Conservation (phyloP, 108 stramenopile genomes). For the Bacterosira constricta region DNA sequence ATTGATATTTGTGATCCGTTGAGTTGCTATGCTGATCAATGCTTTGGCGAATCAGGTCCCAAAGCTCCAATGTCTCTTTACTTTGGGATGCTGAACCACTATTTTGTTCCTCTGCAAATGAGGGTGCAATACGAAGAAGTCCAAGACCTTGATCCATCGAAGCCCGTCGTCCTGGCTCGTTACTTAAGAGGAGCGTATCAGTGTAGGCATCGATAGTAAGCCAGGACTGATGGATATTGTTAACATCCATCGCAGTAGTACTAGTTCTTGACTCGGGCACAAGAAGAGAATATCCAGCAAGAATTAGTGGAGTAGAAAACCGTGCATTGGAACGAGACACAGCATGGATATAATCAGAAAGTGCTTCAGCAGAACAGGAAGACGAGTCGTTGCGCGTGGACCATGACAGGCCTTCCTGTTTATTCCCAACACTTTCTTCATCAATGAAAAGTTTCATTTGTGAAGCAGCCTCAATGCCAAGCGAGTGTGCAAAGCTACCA, state of each 20-base stretch:
- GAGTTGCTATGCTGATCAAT: constrained; percentile 1
- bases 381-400: background rate
- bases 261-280: background rate
- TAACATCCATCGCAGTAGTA: constrained; percentile 4
- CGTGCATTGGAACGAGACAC: constrained; percentile 67
- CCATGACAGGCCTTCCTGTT: constrained; percentile 1
- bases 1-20: background rate
- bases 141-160: constrained; percentile 82
- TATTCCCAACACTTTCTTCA: background rate
- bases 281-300: constrained; percentile 56
- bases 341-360: constrained; percentile 60
- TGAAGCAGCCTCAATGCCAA: constrained; percentile 78
- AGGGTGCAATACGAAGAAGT: constrained; percentile 65
- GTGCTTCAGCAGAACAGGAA: constrained; percentile 28
- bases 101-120: constrained; percentile 39
- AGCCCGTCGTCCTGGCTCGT: constrained; percentile 72
- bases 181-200: constrained; percentile 58
- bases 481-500: constrained; percentile 87
- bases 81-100: background rate
- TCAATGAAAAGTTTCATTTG: constrained; percentile 65
- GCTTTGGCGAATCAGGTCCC: constrained; percentile 17
- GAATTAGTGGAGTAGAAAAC: constrained; percentile 59
- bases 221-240: constrained; percentile 43
- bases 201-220: constrained; percentile 45
- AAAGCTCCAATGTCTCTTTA: constrained; percentile 1